Conservation (phyloP, 768 basidiomycete species). For the Lactarius sp. region DNA sequence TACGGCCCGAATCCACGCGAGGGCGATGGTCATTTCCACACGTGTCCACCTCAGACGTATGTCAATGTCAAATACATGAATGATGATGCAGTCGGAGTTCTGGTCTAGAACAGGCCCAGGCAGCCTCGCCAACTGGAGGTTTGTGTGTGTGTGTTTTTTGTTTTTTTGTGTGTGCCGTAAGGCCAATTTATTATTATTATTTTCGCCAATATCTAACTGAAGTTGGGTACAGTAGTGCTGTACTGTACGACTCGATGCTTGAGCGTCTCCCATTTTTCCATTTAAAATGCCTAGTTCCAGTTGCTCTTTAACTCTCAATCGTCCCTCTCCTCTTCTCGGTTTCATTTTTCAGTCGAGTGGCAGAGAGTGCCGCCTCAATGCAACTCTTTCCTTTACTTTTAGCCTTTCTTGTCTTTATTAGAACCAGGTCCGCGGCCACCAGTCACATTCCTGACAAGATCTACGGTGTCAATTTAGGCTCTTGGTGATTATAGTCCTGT, state of each 20-base stretch:
- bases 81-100: not conserved
- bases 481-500: conserved; percentile 40
- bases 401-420: not conserved
- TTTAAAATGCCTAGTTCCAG: not conserved
- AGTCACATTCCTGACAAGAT: conserved; percentile 39
- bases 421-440: too few species aligned
- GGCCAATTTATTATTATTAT: not conserved
- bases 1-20: not conserved
- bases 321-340: too few species aligned
- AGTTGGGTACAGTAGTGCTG: too few species aligned
- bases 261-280: too few species aligned
- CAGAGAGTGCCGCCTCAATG: conserved; percentile 1
- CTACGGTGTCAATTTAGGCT: conserved; percentile 69
- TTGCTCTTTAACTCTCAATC: not conserved
- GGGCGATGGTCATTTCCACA: not conserved
- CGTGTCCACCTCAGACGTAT: conserved; percentile 11
- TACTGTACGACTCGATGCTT: too few species aligned
- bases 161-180: not conserved
- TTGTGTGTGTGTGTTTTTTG: not conserved
- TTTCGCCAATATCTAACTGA: too few species aligned
- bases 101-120: conserved; percentile 4
- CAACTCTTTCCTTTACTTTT: conserved; percentile 5
- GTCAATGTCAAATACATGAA: too few species aligned
- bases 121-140: not conserved
- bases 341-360: not conserved